Base-by-base conservation (phyloP, 345 rosid genomes). In the Excoecaria cochinchinensis region DNA sequence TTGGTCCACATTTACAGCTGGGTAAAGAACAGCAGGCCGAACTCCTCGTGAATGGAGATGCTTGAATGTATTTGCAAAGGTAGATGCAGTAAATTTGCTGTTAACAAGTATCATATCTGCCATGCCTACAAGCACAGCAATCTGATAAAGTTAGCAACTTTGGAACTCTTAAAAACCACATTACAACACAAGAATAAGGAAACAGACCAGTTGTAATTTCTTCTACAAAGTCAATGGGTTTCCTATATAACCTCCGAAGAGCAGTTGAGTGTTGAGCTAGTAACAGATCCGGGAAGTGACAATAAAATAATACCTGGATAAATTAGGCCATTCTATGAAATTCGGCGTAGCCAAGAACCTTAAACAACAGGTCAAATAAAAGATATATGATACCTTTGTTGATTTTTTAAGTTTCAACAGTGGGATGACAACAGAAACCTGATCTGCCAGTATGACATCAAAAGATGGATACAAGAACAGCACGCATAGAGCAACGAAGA, bases 201-300 rank as follows among this genome's bases (percentile, higher is more conserved):
- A 78, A 53, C 71, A 70, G 55, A 92, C 97, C 95, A 76, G 98
- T 95, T 31, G 98, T 93, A 53, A 82, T 51, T 87, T 93, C 90
- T 87, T 95, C 98, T 16, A 91, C 67, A 55, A 82, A 84, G 80
- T 95, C 96, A 71, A 95, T 89, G 19, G 99, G 99, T 78, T 83
- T 95, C 71, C 97, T 78, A 76, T 95, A 91, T 71, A 90, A 76
- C 73, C 90, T 89, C 86, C 95, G 85, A n/a, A 91, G 87, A 70
- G 82, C 4, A n/a, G 92, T 90, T 36, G 97, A 83, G 78, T 86
- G 97, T 72, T 95, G 89, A 81, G 98, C 99, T 31, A 93, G 79
- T 66, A 95, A 83, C 70, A 95, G 70, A 83, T 95, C 98, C 0
- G 96, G 95, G 79, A 95, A 95, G 85, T 95, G 97, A 84, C 99